phyloP scores from a whole-genome alignment of 768 basidiomycete species.

The Omphalotus guepiniiformis region DNA sequence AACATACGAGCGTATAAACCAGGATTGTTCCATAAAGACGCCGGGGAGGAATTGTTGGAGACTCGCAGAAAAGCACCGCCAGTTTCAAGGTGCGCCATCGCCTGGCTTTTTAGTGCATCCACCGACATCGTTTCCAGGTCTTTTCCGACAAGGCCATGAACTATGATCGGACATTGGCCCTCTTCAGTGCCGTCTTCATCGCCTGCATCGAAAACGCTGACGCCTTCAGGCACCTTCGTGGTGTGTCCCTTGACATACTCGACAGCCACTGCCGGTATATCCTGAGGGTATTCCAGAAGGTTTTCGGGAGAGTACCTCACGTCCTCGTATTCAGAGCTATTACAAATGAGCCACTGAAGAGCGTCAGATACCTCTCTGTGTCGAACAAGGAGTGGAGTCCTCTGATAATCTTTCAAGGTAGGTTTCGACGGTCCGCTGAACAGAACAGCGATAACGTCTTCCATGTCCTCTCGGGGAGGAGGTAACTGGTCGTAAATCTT shows the following conservation, averaged over 20 bases:
- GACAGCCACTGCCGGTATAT: slow-evolving; percentile 20
- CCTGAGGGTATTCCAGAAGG: slow-evolving; percentile 19
- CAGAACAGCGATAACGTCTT: slow-evolving; percentile 28
- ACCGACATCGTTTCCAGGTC: slow-evolving; percentile 17
- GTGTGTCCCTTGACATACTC: slow-evolving; percentile 12
- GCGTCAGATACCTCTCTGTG: slow-evolving; percentile 21
- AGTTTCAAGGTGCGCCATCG: slow-evolving; percentile 22
- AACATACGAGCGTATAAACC: slow-evolving; percentile 35
- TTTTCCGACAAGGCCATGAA: slow-evolving; percentile 30
- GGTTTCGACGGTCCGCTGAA: slow-evolving; percentile 26
- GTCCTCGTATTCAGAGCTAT: slow-evolving; percentile 30
- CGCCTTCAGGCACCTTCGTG: background rate
- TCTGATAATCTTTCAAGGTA: slow-evolving; percentile 19
- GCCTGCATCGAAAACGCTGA: slow-evolving; percentile 19
- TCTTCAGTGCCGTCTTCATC: slow-evolving; percentile 24
- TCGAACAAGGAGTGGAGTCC: slow-evolving; percentile 25
- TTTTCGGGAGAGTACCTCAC: slow-evolving; percentile 24
- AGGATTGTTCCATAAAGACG: slow-evolving; percentile 29
- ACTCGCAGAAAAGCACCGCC: slow-evolving; percentile 22
- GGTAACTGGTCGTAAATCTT: slow-evolving; percentile 16
- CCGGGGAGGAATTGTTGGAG: slow-evolving; percentile 17
- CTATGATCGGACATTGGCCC: slow-evolving; percentile 32
- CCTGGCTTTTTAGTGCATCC: slow-evolving; percentile 17
- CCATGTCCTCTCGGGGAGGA: slow-evolving; percentile 22
- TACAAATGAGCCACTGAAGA: slow-evolving; percentile 31